A percentile compares a stretch with the other conserved stretches of the same genome.
These are phyloP conservation scores for Collybiopsis confluens DNA, from an alignment of 768 basidiomycete genomes.

Conservation along the genomic window DNA sequence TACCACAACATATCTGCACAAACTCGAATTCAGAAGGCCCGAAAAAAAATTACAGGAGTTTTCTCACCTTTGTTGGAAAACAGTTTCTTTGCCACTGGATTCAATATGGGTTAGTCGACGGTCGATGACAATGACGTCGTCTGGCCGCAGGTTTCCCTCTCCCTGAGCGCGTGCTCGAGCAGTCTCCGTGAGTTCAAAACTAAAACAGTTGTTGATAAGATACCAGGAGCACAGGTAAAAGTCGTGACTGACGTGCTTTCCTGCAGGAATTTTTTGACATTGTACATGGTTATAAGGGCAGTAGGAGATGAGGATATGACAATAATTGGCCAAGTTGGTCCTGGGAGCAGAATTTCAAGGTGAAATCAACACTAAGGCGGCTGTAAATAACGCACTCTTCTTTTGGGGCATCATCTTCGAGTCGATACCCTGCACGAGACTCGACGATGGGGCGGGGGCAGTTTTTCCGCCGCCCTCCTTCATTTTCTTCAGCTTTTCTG, in stretches of 20 bases:
- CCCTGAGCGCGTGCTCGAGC: constrained; percentile 65
- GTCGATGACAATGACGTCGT: constrained; percentile 86
- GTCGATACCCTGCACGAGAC: constrained; percentile 27
- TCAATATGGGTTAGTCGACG: constrained; percentile 74
- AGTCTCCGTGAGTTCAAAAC: constrained; percentile 72
- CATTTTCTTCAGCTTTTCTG: constrained; percentile 76
- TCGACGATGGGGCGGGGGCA: constrained; percentile 32
- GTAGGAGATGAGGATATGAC: constrained; percentile 96
- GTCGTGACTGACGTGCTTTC: constrained; percentile 62
- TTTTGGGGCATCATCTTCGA: constrained; percentile 64
- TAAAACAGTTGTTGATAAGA: constrained; percentile 17
- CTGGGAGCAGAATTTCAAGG: constrained; percentile 28
- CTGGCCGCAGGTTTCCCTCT: constrained; percentile 69
- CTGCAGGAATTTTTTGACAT: constrained; percentile 91
- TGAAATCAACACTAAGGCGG: neutral
- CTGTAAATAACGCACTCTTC: constrained; percentile 46
- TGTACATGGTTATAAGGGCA: constrained; percentile 95
- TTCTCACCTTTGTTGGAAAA: constrained; percentile 33
- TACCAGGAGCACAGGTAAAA: neutral
- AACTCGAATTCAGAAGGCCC: too few relatives aligned
- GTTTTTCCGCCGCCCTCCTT: constrained; percentile 61
- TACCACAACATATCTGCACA: constrained; percentile 73
- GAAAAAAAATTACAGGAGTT: neutral
- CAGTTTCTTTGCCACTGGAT: constrained; percentile 56
- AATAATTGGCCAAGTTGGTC: constrained; percentile 87